Base-by-base conservation (phyloP, 2,329 filamentous ascomycete species). In the Cryoendolithus antarcticus region DNA sequence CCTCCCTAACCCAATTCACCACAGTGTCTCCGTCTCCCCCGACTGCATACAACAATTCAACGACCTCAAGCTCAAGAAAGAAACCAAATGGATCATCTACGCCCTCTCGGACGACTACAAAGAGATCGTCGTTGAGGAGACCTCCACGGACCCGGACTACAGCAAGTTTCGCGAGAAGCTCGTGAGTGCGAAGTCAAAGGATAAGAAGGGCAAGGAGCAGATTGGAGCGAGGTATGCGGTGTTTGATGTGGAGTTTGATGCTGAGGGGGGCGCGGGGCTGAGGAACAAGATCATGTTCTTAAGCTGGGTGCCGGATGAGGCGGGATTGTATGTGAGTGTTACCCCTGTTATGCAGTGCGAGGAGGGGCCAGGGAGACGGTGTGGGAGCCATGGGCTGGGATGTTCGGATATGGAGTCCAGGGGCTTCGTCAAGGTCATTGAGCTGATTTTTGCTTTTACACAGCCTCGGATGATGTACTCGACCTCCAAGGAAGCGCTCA, bases 381-480 rank as follows among this genome's bases (percentile, higher is more conserved):
- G 15, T 19, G 15, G 15, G 15, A 19, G 15, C 15, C 15, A 19
- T 19, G 15, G 15, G 15, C 15, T 19, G 15, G 15, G 15, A 19
- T 19, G 15, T 19, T 19, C 15, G 15, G 15, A 19, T 19, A 19
- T 19, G 15, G 15, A 19, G 15, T 19, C 15, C 15, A 19, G 15
- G 15, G 15, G 15, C 15, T 19, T 19, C 15, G 15, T 19, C 15
- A 19, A 19, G 15, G 15, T 19, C 15, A 19, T 19, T 19, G 9
- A 24, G 37, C 39, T 41, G 30, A 41, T 12, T 21, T 19, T 19
- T 7, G 6, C 15, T 19, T 30, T 13, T 9, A 15, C 4, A 42
- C 51, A 86, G 83, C 73, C 80, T 65, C 86, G 86, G 73, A 91
- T 91, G 84, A 74, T 86, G 63, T 91, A 89, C 72, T 82, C 83